phyloP scores from a whole-genome alignment of 73 alveolate genomes.

The Diophrys sp. region DNA sequence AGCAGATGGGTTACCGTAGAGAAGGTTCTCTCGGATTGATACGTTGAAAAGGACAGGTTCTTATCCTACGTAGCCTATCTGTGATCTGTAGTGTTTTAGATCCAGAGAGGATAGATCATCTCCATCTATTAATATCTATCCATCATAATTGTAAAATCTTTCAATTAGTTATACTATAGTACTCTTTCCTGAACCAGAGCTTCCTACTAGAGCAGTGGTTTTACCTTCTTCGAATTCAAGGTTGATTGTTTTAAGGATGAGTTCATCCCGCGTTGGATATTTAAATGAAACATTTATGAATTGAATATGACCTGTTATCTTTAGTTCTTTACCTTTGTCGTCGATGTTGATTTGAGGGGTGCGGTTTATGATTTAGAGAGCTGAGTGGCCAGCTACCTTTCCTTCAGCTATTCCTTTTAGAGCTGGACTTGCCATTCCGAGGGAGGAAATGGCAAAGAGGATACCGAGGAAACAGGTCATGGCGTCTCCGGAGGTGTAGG shows the following conservation, averaged over 20 bases:
- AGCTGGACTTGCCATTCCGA: slow-evolving; percentile 65
- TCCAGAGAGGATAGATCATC: slow-evolving; percentile 55
- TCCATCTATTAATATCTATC: slow-evolving; percentile 61
- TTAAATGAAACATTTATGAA: slow-evolving; percentile 40
- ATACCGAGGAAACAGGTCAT: slow-evolving; percentile 62
- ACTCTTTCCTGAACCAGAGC: slow-evolving; percentile 79
- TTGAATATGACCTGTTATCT: slow-evolving; percentile 46
- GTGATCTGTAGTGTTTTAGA: slow-evolving; percentile 56
- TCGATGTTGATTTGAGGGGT: slow-evolving; percentile 47
- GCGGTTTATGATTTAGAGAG: slow-evolving; percentile 52
- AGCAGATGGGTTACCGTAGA: slow-evolving; percentile 76
- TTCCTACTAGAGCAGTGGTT: slow-evolving; percentile 76
- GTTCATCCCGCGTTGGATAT: slow-evolving; percentile 55
- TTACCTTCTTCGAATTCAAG: slow-evolving; percentile 54
- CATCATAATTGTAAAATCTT: slow-evolving; percentile 69
- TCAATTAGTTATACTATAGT: slow-evolving; percentile 73
- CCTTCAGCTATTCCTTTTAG: slow-evolving; percentile 64
- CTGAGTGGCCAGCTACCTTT: slow-evolving; percentile 59
- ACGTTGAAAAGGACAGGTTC: slow-evolving; percentile 94
- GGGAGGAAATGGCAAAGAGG: slow-evolving; percentile 62
- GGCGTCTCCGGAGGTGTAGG: slow-evolving; percentile 64
- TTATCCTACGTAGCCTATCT: slow-evolving; percentile 80
- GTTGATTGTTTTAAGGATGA: slow-evolving; percentile 15
- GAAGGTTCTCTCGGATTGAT: slow-evolving; percentile 81
- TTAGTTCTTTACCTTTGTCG: slow-evolving; percentile 17